Base-by-base conservation (phyloP, 2,329 filamentous ascomycete genomes). In the Exophiala calicioides region DNA sequence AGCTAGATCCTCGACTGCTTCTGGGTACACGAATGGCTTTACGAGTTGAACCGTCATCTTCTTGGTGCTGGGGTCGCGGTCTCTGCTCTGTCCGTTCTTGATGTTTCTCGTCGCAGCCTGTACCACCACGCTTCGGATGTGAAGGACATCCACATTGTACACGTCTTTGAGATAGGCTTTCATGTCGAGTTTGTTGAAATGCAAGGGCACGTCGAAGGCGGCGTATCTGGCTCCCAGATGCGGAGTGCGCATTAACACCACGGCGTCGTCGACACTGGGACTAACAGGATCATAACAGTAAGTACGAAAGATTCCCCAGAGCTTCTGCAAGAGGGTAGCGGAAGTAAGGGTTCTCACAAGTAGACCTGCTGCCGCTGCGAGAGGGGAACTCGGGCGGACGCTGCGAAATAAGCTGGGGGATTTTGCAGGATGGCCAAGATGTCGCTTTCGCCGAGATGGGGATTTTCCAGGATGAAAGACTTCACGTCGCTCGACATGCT, bases 131-230 rank as follows among this genome's bases (percentile, higher is more conserved):
- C 87, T 90, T 52, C 91, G 86, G 53, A 97, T 82, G 57, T 76
- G 76, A 41, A 81, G 73, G 43, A 85, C 81, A 55, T 84, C 78
- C 52, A 97, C 84, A 51, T 79, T 77, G 76, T 98, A 98, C 32
- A 80, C 80, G 68, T 95, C 84, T 73, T 81, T 87, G 53, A 98
- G 84, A 74, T 97, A 98, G 74, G 96, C 90, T 68, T 90, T 88
- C 31, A 98, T 74, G 68, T 98, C 93, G 69, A 97, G 85, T 73
- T 98, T 98, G 77, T 89, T 95, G 77, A 96, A 90, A 60, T 81
- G 83, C 60, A 97, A 79, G 8, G 93, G 93, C 23, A 96, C 91
- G 62, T 85, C 78, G 80, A 98, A 98, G 61, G 84, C 85, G 55
- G 91, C 93, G 66, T 88, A 89, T 66, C 83, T 85, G 15, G 90